Evolutionary conservation across 2,329 filamentous ascomycete genomes (phyloP).

Genomic region (Rasamsonia emersonii): DNA sequence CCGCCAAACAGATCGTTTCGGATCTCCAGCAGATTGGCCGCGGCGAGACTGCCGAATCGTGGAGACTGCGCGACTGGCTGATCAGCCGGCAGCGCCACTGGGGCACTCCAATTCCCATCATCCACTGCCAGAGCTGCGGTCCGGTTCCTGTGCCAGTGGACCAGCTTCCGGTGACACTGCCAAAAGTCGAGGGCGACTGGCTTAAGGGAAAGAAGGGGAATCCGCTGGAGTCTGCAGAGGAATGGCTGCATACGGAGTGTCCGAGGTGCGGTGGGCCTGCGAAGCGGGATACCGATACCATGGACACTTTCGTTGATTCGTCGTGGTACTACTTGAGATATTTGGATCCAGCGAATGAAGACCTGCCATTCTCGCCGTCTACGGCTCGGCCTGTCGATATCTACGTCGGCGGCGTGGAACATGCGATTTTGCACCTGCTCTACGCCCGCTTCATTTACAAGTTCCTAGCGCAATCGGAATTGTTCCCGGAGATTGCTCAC

Average conservation of each 20-base stretch:
- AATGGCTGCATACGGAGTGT: slow-evolving; percentile 68
- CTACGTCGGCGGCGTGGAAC: slow-evolving; percentile 85
- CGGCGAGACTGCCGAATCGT: slow-evolving; percentile 60
- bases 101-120: slow-evolving; percentile 82
- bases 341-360: slow-evolving; percentile 58
- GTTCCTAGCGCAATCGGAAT: slow-evolving; percentile 54
- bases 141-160: slow-evolving; percentile 67
- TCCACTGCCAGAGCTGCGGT: slow-evolving; percentile 71
- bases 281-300: slow-evolving; percentile 81
- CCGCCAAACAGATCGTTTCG: slow-evolving; percentile 52
- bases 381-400: slow-evolving; percentile 64
- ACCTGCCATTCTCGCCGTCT: slow-evolving; percentile 52
- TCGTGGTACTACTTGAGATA: slow-evolving; percentile 90
- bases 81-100: slow-evolving; percentile 89
- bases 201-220: slow-evolving; percentile 64
- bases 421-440: slow-evolving; percentile 81
- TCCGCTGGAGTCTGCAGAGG: slow-evolving; percentile 60
- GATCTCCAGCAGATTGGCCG: slow-evolving; percentile 42
- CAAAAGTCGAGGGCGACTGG: slow-evolving; percentile 60
- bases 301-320: slow-evolving; percentile 94
- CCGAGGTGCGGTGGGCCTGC: slow-evolving; percentile 61
- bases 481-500: slow-evolving; percentile 30
- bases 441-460: slow-evolving; percentile 90
- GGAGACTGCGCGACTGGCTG: slow-evolving; percentile 81
- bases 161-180: slow-evolving; percentile 68